Conservation (phyloP, 1,284 basidiomycete species). For the Puccinia horiana region DNA sequence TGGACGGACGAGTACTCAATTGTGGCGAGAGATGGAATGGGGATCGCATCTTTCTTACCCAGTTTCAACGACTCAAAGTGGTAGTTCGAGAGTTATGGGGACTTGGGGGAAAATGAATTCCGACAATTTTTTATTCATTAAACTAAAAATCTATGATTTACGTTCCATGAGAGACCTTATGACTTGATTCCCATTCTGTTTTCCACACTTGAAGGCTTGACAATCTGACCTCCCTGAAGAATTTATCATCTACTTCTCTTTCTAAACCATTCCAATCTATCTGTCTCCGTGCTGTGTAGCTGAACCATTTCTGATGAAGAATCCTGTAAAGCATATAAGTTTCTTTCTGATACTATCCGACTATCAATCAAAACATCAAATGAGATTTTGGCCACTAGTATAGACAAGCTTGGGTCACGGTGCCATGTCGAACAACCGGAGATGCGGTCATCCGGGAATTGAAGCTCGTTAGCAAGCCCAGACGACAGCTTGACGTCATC, state of each 20-base stretch:
- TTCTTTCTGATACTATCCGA: too few species aligned
- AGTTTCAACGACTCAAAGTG: slow-evolving; percentile 19
- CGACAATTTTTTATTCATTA: background rate
- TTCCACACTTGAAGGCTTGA: background rate
- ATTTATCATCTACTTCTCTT: background rate
- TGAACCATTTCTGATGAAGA: background rate
- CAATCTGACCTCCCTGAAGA: background rate
- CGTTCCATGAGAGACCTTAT: background rate
- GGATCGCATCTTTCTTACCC: slow-evolving; percentile 32
- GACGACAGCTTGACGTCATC: too few species aligned
- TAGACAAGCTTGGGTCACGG: too few species aligned
- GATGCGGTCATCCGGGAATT: too few species aligned
- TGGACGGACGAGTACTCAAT: background rate
- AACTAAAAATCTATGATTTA: too few species aligned
- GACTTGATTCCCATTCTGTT: background rate
- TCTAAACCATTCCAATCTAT: background rate
- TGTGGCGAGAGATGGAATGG: slow-evolving; percentile 21
- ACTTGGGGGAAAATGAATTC: slow-evolving; percentile 15
- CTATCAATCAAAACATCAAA: too few species aligned
- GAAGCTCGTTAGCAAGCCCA: too few species aligned
- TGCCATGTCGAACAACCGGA: too few species aligned
- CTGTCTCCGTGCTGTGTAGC: background rate
- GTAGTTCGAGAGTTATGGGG: slow-evolving; percentile 41
- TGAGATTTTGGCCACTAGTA: too few species aligned
- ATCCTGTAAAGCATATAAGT: too few species aligned